Evolutionary conservation across 306 rosid species (phyloP).

Genomic region (Leucaena leucocephala): DNA sequence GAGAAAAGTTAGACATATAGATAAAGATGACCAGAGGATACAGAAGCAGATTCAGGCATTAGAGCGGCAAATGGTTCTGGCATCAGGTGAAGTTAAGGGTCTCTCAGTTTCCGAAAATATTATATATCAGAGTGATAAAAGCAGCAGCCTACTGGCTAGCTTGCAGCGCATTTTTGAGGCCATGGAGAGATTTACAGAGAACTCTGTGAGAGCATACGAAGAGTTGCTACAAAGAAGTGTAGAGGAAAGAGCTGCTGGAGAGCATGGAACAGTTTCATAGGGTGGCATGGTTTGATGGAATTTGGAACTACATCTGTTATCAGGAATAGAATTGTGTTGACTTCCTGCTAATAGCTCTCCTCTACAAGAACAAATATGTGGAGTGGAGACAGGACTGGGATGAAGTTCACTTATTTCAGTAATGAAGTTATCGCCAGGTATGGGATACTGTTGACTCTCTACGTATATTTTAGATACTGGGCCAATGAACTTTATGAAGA

Average conservation of each 20-base stretch:
- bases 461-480: constrained; percentile 1
- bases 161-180: constrained; percentile 91
- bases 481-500: background rate
- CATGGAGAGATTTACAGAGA: constrained; percentile 85
- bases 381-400: constrained; percentile 32
- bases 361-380: background rate
- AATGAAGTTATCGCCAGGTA: constrained; percentile 3
- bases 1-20: constrained; percentile 69
- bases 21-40: constrained; percentile 85
- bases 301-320: constrained; percentile 13
- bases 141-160: constrained; percentile 78
- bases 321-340: constrained; percentile 20
- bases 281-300: constrained; percentile 24
- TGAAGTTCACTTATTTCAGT: background rate
- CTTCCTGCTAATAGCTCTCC: constrained; percentile 31
- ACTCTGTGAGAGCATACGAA: constrained; percentile 72
- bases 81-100: constrained; percentile 58
- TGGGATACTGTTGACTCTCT: background rate
- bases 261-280: constrained; percentile 51
- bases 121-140: constrained; percentile 76
- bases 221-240: constrained; percentile 75
- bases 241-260: constrained; percentile 56
- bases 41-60: constrained; percentile 89
- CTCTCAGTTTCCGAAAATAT: constrained; percentile 60
- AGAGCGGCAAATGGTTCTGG: constrained; percentile 64